These are phyloP conservation scores for Pelargonium citronellum DNA, from an alignment of 441 rosid species.

Conservation along the genomic window DNA sequence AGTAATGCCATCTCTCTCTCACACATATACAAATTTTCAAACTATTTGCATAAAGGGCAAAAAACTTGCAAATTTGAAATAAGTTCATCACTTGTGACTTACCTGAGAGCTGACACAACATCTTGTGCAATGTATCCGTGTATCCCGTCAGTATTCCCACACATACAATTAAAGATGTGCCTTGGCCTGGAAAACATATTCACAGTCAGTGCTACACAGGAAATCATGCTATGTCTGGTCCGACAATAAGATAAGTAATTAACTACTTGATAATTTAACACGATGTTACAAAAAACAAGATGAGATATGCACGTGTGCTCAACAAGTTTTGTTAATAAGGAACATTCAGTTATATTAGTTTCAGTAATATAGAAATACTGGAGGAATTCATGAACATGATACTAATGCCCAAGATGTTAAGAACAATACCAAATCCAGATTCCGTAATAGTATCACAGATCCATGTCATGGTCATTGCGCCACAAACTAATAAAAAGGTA, in stretches of 20 bases:
- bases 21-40: background rate
- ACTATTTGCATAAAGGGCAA: background rate
- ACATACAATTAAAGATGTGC: constrained; percentile 81
- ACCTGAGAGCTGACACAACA: constrained; percentile 85
- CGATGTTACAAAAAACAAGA: background rate
- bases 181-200: constrained; percentile 60
- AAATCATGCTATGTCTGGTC: constrained; percentile 7
- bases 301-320: background rate
- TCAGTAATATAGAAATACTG: background rate
- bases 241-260: background rate
- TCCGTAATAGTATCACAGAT: constrained; percentile 88
- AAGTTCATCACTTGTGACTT: constrained; percentile 19
- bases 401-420: constrained; percentile 5
- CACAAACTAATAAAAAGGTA: constrained; percentile 64
- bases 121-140: constrained; percentile 82
- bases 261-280: background rate
- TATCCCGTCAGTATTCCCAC: constrained; percentile 92
- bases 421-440: constrained; percentile 80
- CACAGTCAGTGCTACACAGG: constrained; percentile 18
- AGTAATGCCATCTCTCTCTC: background rate
- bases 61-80: constrained; percentile 7
- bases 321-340: background rate
- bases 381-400: background rate
- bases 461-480: constrained; percentile 92
- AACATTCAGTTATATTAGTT: background rate